Conservation (phyloP, 768 basidiomycete genomes). For the Lactifluus pinguis region DNA sequence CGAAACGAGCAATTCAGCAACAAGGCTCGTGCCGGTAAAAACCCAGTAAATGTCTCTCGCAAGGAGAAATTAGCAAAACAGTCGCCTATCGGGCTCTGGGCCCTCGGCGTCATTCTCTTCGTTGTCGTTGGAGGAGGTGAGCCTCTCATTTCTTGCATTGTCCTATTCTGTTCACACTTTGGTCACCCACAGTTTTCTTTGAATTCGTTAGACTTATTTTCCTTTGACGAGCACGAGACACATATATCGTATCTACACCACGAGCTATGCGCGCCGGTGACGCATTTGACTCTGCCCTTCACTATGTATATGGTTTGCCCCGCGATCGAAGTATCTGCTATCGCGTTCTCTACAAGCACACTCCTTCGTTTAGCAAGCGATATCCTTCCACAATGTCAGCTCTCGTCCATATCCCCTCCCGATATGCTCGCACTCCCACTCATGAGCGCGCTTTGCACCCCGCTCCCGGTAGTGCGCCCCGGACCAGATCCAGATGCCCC, state of each 20-base stretch:
- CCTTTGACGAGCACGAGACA: slow-evolving; percentile 32
- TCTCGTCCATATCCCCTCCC: slow-evolving; percentile 37
- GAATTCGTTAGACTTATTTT: slow-evolving; percentile 62
- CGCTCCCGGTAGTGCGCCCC: slow-evolving; percentile 23
- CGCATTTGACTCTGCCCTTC: background rate
- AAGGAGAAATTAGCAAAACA: slow-evolving; percentile 62
- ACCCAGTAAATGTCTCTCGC: slow-evolving; percentile 60
- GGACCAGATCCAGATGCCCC: slow-evolving; percentile 19
- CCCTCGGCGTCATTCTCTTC: slow-evolving; percentile 63
- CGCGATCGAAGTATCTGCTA: background rate
- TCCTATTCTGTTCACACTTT: background rate
- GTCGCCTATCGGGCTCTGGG: slow-evolving; percentile 70
- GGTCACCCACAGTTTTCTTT: slow-evolving; percentile 49
- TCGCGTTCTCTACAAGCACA: background rate
- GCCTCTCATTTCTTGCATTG: slow-evolving; percentile 21
- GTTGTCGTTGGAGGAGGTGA: slow-evolving; percentile 74
- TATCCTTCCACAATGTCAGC: slow-evolving; percentile 9
- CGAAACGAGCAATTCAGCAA: slow-evolving; percentile 75
- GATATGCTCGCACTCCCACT: slow-evolving; percentile 43
- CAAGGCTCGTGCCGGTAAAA: slow-evolving; percentile 66
- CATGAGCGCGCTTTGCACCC: slow-evolving; percentile 49
- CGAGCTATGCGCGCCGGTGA: background rate
- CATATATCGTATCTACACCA: background rate
- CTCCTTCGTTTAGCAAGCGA: background rate
- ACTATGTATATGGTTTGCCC: background rate